Conservation (phyloP, 805 yeast species). For the Starmerella ratchasimensis region DNA sequence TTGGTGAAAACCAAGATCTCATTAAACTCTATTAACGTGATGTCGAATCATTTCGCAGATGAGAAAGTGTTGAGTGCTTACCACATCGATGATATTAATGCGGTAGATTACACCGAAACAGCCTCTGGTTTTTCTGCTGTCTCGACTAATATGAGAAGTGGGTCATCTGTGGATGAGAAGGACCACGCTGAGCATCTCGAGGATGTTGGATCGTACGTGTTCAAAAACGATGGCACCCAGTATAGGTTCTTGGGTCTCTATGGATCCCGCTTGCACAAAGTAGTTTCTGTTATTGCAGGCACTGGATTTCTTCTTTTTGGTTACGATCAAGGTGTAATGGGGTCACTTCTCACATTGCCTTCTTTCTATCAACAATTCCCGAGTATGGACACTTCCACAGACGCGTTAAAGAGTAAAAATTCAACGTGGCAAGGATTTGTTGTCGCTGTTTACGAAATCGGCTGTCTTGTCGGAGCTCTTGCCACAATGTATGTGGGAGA, state of each 20-base stretch:
- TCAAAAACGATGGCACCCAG: not conserved
- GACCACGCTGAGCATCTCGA: not conserved
- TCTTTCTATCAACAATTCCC: conserved; percentile 19
- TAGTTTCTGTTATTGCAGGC: conserved; percentile 44
- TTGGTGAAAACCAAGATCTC: too few species aligned
- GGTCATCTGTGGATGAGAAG: too few species aligned
- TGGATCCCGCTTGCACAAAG: conserved; percentile 11
- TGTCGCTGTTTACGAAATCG: conserved; percentile 41
- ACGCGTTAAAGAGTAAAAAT: conserved; percentile 5
- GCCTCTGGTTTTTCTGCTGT: too few species aligned
- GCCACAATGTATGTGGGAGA: conserved; percentile 47
- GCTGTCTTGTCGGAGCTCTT: conserved; percentile 54
- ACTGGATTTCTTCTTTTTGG: conserved; percentile 57
- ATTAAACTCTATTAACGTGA: too few species aligned
- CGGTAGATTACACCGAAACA: too few species aligned
- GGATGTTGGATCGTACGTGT: not conserved
- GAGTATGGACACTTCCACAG: conserved; percentile 12
- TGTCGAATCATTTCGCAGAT: too few species aligned
- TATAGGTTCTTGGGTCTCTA: conserved; percentile 8
- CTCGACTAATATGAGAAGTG: too few species aligned
- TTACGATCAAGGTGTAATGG: conserved; percentile 69
- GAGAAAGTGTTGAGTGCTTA: too few species aligned
- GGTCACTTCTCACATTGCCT: conserved; percentile 15
- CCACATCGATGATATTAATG: too few species aligned
- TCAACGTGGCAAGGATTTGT: conserved; percentile 23